phyloP scores from a whole-genome alignment of 2,329 filamentous ascomycete genomes.

The Aspergillus unguis region DNA sequence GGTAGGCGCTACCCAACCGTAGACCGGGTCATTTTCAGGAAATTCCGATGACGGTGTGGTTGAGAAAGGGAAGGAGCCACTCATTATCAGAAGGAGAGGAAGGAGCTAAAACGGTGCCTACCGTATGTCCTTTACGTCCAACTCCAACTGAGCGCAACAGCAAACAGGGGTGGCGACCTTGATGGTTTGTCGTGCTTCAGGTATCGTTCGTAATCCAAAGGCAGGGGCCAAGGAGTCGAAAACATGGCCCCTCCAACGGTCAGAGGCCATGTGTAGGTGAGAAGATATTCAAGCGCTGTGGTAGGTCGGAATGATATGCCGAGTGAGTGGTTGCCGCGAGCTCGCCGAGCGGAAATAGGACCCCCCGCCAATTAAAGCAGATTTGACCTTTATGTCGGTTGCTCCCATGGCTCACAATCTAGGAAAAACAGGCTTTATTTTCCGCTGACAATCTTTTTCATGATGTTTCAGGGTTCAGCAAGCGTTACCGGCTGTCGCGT shows the following conservation, averaged over 20 bases:
- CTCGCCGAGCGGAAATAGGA: background rate
- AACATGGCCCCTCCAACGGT: background rate
- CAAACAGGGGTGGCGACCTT: background rate
- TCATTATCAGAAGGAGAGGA: constrained; percentile 18
- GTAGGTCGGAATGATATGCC: constrained; percentile 6
- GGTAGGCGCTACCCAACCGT: constrained; percentile 18
- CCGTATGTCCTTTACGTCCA: background rate
- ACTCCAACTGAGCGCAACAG: constrained; percentile 2
- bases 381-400: constrained; percentile 1
- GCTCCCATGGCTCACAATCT: background rate
- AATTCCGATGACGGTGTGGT: constrained; percentile 16
- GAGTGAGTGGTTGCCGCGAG: background rate
- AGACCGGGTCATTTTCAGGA: constrained; percentile 16
- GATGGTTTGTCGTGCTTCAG: background rate
- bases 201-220: background rate
- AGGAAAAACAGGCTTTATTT: background rate
- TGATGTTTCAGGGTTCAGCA: background rate
- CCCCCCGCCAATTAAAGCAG: background rate
- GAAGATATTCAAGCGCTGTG: constrained; percentile 2
- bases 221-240: background rate
- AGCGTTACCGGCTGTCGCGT: too few relatives aligned
- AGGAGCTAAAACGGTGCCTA: constrained; percentile 6
- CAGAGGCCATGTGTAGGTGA: background rate
- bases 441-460: background rate
- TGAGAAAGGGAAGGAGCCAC: constrained; percentile 18